A percentile compares a stretch with the other conserved stretches of the same genome.
Conservation (phyloP, 179 eudicot species). For the Silene vulgaris region DNA sequence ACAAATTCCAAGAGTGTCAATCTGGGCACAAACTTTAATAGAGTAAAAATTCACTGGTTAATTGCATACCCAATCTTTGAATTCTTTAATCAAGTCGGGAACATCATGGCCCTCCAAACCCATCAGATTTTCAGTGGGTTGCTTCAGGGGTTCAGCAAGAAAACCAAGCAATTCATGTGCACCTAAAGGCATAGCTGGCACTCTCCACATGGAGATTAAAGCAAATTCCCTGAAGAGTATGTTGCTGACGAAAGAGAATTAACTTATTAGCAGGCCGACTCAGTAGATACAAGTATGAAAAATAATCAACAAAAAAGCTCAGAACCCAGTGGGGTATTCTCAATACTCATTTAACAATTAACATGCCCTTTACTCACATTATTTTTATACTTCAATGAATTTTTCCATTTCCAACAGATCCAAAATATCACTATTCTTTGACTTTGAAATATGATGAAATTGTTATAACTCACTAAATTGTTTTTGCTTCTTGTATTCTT, state of each 20-base stretch:
- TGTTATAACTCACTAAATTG: background rate
- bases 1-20: constrained; percentile 6
- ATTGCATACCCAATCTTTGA: constrained; percentile 77
- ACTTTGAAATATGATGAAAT: background rate
- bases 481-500: background rate
- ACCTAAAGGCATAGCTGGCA: constrained; percentile 79
- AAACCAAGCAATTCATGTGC: constrained; percentile 88
- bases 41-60: constrained; percentile 3
- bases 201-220: constrained; percentile 97
- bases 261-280: constrained; percentile 13
- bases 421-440: background rate
- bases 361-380: background rate
- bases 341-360: background rate
- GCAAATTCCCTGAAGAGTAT: constrained; percentile 88
- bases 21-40: background rate
- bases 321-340: background rate
- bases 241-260: constrained; percentile 46
- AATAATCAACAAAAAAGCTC: background rate
- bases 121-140: constrained; percentile 45
- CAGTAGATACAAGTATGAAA: background rate
- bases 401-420: background rate
- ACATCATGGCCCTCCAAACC: constrained; percentile 52
- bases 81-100: constrained; percentile 68
- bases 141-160: constrained; percentile 94
- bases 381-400: background rate